Evolutionary conservation across 495 filamentous ascomycete genomes (phyloP).

Genomic region (Neurospora discreta): DNA sequence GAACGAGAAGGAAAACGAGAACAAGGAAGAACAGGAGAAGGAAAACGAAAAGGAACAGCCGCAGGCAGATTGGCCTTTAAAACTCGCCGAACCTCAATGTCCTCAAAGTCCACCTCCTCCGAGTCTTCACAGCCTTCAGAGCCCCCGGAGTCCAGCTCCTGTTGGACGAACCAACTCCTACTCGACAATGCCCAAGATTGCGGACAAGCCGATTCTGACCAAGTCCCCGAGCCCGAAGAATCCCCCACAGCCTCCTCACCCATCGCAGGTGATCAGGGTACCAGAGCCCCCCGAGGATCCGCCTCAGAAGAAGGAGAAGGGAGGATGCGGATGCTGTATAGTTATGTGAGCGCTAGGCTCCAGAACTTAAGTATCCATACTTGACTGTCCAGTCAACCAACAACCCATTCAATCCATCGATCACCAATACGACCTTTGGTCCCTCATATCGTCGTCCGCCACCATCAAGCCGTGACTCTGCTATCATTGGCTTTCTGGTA

Average conservation of each 20-base stretch:
- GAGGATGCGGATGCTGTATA: slow-evolving; percentile 42
- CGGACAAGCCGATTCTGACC: slow-evolving; percentile 28
- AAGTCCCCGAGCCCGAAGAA: slow-evolving; percentile 27
- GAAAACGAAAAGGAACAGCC: slow-evolving; percentile 27
- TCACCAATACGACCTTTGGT: not conserved
- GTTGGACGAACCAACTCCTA: slow-evolving; percentile 40
- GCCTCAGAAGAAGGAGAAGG: slow-evolving; percentile 30
- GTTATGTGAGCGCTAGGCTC: slow-evolving; percentile 33
- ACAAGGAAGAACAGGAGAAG: slow-evolving; percentile 15
- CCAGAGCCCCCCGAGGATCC: slow-evolving; percentile 28
- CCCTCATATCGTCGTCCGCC: not conserved
- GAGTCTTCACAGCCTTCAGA: not conserved
- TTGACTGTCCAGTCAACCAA: not conserved
- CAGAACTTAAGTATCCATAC: not conserved
- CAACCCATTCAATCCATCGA: not conserved
- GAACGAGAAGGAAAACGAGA: slow-evolving; percentile 6
- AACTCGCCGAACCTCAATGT: slow-evolving; percentile 24
- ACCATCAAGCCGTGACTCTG: not conserved
- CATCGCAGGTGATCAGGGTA: slow-evolving; percentile 15
- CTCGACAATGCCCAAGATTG: slow-evolving; percentile 47
- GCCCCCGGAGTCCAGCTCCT: slow-evolving; percentile 22
- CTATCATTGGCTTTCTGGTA: not conserved
- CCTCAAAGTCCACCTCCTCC: not conserved
- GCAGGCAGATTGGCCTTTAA: slow-evolving; percentile 35
- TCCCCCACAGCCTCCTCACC: slow-evolving; percentile 14